Evolutionary conservation across 345 rosid genomes (phyloP).

Genomic region (Populus tremula): DNA sequence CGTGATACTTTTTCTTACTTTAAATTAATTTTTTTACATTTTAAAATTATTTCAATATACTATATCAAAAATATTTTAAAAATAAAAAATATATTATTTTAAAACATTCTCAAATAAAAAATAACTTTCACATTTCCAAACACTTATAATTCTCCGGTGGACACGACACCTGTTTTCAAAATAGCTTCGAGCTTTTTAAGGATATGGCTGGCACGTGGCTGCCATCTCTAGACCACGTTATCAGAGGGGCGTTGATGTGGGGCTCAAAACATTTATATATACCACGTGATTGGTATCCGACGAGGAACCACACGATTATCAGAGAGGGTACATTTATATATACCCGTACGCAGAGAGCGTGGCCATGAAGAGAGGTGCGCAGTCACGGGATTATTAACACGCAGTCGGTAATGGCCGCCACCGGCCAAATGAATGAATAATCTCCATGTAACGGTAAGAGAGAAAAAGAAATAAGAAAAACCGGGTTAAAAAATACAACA

Average conservation of each 20-base stretch:
- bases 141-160: background rate
- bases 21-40: too few species aligned
- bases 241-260: background rate
- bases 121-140: too few species aligned
- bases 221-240: background rate
- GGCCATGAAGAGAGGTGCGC: background rate
- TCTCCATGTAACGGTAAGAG: background rate
- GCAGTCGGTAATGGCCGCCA: background rate
- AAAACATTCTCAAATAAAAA: too few species aligned
- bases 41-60: too few species aligned
- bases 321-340: background rate
- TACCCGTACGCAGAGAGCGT: slow-evolving; percentile 13
- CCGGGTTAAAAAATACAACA: background rate
- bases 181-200: background rate
- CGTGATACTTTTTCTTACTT: too few species aligned
- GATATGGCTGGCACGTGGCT: background rate
- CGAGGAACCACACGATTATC: slow-evolving; percentile 18
- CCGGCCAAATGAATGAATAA: slow-evolving; percentile 2
- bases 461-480: background rate
- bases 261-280: background rate
- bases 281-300: slow-evolving; percentile 18
- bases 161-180: background rate
- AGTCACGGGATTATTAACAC: slow-evolving; percentile 6
- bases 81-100: too few species aligned
- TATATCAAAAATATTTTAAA: too few species aligned